Percentiles rank a stretch among this genome's conserved stretches.
These are phyloP conservation scores for Blastobotrys serpentis DNA, from an alignment of 1,139 yeast genomes.

Conservation along the genomic window DNA sequence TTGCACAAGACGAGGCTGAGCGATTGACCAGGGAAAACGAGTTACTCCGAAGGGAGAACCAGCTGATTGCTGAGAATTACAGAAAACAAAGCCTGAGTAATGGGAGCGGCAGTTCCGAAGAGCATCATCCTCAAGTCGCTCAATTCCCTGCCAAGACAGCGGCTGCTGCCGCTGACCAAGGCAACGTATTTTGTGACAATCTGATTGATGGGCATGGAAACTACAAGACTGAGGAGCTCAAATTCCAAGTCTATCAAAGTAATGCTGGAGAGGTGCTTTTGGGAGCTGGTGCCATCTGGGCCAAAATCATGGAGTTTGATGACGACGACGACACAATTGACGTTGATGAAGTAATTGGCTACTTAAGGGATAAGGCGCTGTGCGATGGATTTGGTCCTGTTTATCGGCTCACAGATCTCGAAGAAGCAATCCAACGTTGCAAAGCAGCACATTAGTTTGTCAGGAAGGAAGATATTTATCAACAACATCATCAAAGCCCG, in stretches of 20 bases:
- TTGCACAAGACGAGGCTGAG: conserved; percentile 60
- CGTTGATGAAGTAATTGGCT: conserved; percentile 55
- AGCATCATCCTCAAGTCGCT: conserved; percentile 1
- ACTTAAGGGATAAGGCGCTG: conserved; percentile 61
- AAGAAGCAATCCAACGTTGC: conserved; percentile 19
- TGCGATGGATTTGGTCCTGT: conserved; percentile 90
- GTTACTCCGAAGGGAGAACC: conserved; percentile 51
- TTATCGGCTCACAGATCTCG: conserved; percentile 40
- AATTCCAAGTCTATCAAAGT: conserved; percentile 34
- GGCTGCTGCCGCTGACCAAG: conserved; percentile 24
- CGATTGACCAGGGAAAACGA: conserved; percentile 55
- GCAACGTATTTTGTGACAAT: conserved; percentile 26
- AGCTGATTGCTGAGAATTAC: conserved; percentile 58
- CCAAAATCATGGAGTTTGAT: conserved; percentile 49
- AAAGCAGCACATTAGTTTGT: not conserved
- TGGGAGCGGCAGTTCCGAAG: too few species aligned
- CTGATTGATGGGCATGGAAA: conserved; percentile 27
- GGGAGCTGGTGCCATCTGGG: conserved; percentile 83
- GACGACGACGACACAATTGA: conserved; percentile 48
- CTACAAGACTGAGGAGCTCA: conserved; percentile 23
- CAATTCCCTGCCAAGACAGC: conserved; percentile 22
- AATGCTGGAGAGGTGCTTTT: conserved; percentile 47
- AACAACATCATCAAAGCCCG: not conserved
- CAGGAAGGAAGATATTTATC: not conserved
- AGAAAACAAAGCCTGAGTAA: conserved; percentile 49